Percentiles rank a stretch among this genome's conserved stretches.
Evolutionary conservation across 805 yeast genomes (phyloP).

Genomic region (Candida maesae): DNA sequence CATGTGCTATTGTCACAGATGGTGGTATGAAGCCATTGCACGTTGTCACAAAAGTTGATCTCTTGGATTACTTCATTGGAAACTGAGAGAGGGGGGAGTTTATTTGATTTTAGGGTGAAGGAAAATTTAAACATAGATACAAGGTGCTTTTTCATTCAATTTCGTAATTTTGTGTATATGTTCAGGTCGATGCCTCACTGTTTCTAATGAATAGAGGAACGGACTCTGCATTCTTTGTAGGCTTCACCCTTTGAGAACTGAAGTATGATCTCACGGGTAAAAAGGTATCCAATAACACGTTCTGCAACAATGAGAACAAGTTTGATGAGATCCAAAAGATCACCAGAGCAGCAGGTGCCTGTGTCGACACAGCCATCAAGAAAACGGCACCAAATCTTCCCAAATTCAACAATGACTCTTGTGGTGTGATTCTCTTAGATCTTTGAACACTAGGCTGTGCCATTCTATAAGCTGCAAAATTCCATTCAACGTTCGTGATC

Average conservation of each 20-base stretch:
- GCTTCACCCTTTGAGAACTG: neutral
- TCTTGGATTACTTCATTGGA: constrained; percentile 46
- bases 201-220: constrained; percentile 10
- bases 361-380: constrained; percentile 78
- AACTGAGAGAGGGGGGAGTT: too few relatives aligned
- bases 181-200: neutral
- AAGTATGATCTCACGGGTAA: constrained; percentile 20
- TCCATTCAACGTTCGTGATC: constrained; percentile 80
- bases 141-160: too few relatives aligned
- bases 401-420: constrained; percentile 62
- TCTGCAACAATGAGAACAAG: constrained; percentile 70
- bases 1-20: constrained; percentile 80
- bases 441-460: constrained; percentile 36
- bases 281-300: constrained; percentile 55
- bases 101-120: too few relatives aligned
- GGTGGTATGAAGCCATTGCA: constrained; percentile 67
- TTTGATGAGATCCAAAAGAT: constrained; percentile 93
- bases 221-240: constrained; percentile 5
- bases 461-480: constrained; percentile 54
- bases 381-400: constrained; percentile 74
- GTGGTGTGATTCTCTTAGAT: constrained; percentile 49
- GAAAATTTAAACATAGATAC: too few relatives aligned
- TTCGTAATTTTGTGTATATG: too few relatives aligned
- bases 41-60: constrained; percentile 84
- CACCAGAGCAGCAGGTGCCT: constrained; percentile 79